Evolutionary conservation across 257 asterid species (phyloP).

Genomic region (Nemophila menziesii): DNA sequence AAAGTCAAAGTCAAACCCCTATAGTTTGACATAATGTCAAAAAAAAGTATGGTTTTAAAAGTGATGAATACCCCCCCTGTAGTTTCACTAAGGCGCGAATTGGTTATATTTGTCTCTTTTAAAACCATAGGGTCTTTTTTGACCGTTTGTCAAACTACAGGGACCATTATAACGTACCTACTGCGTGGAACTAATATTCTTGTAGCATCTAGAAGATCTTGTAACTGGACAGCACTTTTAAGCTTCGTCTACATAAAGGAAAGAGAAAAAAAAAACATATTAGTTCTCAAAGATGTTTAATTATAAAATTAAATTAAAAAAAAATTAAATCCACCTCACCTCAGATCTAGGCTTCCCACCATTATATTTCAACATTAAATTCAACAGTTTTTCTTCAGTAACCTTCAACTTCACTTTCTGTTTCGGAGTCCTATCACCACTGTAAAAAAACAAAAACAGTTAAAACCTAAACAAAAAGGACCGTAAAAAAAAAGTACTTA

Average conservation of each 20-base stretch:
- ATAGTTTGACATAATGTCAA: no score
- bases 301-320: constrained; percentile 9
- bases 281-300: constrained; percentile 5
- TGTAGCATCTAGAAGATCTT: constrained; percentile 97
- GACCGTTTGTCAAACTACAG: no score
- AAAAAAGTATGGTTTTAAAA: no score
- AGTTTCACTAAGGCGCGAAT: no score
- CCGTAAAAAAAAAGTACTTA: constrained; percentile 21
- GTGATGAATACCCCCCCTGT: no score
- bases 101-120: no score
- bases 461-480: not conserved
- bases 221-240: constrained; percentile 89
- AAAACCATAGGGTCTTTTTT: no score
- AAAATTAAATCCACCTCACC: constrained; percentile 30
- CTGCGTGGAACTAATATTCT: constrained; percentile 80
- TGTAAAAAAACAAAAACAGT: constrained; percentile 25
- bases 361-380: constrained; percentile 90
- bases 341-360: constrained; percentile 92
- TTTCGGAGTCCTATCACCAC: constrained; percentile 99
- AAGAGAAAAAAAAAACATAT: constrained; percentile 15
- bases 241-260: constrained; percentile 66
- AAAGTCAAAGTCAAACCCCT: no score
- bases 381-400: constrained; percentile 87
- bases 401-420: constrained; percentile 97
- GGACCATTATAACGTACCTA: constrained; percentile 42